Evolutionary conservation across 2,329 filamentous ascomycete genomes (phyloP), one percentile per base, ranked within the genome.

Genomic region (Neoscytalidium dimidiatum): DNA sequence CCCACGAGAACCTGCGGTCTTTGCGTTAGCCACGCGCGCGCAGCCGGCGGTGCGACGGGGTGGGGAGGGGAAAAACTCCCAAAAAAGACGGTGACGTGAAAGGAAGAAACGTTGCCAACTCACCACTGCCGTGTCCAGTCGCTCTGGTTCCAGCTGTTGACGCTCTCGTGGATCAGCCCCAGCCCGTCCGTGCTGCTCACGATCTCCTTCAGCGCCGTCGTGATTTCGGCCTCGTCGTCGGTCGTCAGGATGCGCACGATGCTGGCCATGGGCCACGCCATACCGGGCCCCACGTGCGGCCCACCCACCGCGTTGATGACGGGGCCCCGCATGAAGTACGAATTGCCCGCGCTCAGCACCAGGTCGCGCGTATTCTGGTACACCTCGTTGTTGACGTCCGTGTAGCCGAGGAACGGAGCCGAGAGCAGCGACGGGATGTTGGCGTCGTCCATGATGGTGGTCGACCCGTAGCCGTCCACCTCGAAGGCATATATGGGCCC

Each of bases 371-470:
- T 84, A 67, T 79, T 80, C 35, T 77, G 74, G 66, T 84, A 84
- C 13, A 79, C 76, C 44, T 83, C 78, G 29, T 66, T 5, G 65
- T 77, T 70, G 23, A 53, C 66, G 46, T 79, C 71, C 1, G 79
- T 69, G 65, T 88, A 91, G 8, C 87, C 86, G 61, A 90, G 78
- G 70, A 90, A 86, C 0, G 89, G 88, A 26, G 88, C 83, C 1
- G 86, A 85, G 44, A 91, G 82, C 3, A 91, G 82, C 13, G 85
- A 88, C 0, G 89, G 89, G 56, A 91, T 86, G 68, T 91, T 91
- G 33, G 89, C 88, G 66, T 91, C 89, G 70, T 91, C 89, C 88
- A 91, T 91, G 58, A 89, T 80, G 61, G 89, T 81, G 68, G 85
- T 88, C 62, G 75, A 73, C 49, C 77, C 77, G 68, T 78, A 82